Conservation (phyloP, 345 rosid species). For the Hirschfeldia incana region DNA sequence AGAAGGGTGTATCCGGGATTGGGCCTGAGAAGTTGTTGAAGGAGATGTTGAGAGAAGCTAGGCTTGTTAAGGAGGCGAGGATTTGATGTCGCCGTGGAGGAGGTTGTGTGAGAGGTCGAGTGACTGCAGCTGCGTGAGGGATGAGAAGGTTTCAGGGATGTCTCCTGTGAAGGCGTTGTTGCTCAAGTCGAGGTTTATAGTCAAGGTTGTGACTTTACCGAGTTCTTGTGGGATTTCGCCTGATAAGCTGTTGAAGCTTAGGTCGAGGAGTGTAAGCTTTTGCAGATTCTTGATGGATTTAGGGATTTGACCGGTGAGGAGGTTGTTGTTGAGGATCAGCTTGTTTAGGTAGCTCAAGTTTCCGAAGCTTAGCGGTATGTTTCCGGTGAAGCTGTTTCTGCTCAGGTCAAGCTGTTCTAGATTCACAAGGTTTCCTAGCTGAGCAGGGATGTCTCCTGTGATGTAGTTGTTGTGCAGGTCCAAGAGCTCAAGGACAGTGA, state of each 20-base stretch:
- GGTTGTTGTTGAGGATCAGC: conserved; percentile 88
- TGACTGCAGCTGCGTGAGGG: conserved; percentile 81
- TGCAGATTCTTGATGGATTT: conserved; percentile 58
- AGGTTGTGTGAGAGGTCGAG: conserved; percentile 80
- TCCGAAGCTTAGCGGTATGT: conserved; percentile 76
- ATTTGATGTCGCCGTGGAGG: conserved; percentile 67
- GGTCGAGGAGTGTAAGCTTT: conserved; percentile 84
- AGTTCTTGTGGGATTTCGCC: conserved; percentile 76
- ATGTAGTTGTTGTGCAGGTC: conserved; percentile 88
- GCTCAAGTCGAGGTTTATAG: conserved; percentile 81
- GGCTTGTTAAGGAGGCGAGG: conserved; percentile 83
- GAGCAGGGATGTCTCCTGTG: conserved; percentile 72
- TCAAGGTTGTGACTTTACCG: conserved; percentile 74
- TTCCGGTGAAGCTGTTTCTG: conserved; percentile 78
- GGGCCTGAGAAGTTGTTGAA: conserved; percentile 92
- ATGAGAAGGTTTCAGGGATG: conserved; percentile 64
- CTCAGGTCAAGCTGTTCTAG: conserved; percentile 97
- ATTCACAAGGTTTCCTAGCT: conserved; percentile 87
- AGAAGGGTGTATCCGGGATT: conserved; percentile 83
- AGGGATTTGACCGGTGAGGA: conserved; percentile 73
- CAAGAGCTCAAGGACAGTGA: conserved; percentile 80
- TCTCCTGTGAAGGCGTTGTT: conserved; percentile 66
- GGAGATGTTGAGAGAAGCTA: conserved; percentile 83
- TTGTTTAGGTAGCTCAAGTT: conserved; percentile 89
- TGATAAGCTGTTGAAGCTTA: conserved; percentile 75